phyloP scores from a whole-genome alignment of 2,329 filamentous ascomycete species.

The Beauveria caledonica region DNA sequence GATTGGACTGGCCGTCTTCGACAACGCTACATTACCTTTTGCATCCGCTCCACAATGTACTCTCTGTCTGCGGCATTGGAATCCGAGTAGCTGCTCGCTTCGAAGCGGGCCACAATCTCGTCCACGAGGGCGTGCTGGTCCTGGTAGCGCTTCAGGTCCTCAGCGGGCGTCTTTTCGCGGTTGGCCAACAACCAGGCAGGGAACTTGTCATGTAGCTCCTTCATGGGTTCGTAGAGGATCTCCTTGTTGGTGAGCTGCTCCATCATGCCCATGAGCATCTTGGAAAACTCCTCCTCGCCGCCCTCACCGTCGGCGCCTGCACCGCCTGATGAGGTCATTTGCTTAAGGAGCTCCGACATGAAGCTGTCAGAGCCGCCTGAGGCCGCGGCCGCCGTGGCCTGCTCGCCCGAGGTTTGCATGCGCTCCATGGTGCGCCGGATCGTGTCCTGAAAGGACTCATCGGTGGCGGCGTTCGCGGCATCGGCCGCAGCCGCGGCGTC shows the following conservation, averaged over 20 bases:
- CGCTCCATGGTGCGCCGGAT: slow-evolving; percentile 93
- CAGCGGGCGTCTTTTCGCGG: slow-evolving; percentile 51
- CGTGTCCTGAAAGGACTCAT: slow-evolving; percentile 79
- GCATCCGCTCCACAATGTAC: slow-evolving; percentile 96
- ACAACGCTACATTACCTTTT: slow-evolving; percentile 63
- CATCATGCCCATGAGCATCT: slow-evolving; percentile 98
- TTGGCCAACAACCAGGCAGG: slow-evolving; percentile 83
- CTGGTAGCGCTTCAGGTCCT: slow-evolving; percentile 72
- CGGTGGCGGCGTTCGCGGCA: slow-evolving; percentile 36
- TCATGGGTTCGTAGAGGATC: slow-evolving; percentile 97
- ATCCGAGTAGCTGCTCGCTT: slow-evolving; percentile 73
- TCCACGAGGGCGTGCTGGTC: slow-evolving; percentile 70
- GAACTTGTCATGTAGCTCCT: slow-evolving; percentile 89
- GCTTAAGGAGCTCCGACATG: slow-evolving; percentile 84
- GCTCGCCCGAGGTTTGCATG: slow-evolving; percentile 82
- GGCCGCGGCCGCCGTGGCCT: slow-evolving; percentile 70
- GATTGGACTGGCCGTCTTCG: not conserved
- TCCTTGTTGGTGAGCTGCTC: slow-evolving; percentile 98
- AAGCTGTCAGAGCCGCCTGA: slow-evolving; percentile 67
- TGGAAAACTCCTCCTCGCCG: slow-evolving; percentile 77
- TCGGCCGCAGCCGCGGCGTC: slow-evolving; percentile 25
- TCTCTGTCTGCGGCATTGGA: slow-evolving; percentile 73
- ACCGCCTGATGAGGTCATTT: slow-evolving; percentile 51
- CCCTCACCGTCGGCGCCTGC: slow-evolving; percentile 50
- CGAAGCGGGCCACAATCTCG: slow-evolving; percentile 86